A percentile compares a stretch with the other conserved stretches of the same genome.
These are phyloP conservation scores for Hymenoscyphus fraxineus DNA, from an alignment of 2,329 filamentous ascomycete species.

Conservation along the genomic window DNA sequence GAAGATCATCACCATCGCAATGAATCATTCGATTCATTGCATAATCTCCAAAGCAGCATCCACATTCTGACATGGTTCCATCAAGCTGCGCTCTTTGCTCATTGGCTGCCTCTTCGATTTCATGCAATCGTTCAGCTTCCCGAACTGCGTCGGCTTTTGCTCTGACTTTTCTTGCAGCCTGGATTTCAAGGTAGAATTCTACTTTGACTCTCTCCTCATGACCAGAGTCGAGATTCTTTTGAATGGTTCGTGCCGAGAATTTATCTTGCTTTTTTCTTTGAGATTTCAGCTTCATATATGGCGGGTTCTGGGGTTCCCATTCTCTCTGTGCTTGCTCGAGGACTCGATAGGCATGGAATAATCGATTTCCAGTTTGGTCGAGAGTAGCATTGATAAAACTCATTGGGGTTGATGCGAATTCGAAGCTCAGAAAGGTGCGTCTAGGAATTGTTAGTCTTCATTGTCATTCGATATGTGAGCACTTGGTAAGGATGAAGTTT, in stretches of 20 bases:
- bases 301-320: conserved; percentile 22
- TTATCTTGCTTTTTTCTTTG: conserved; percentile 24
- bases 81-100: conserved; percentile 40
- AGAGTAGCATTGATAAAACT: conserved; percentile 37
- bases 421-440: conserved; percentile 24
- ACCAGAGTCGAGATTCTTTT: conserved; percentile 9
- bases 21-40: conserved; percentile 64
- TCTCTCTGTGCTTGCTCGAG: conserved; percentile 38
- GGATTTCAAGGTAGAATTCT: conserved; percentile 37
- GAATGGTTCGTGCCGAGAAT: conserved; percentile 16
- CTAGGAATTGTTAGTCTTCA: conserved; percentile 14
- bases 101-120: conserved; percentile 42
- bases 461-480: neutral
- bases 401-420: conserved; percentile 39
- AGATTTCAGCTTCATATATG: conserved; percentile 32
- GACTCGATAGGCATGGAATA: conserved; percentile 33
- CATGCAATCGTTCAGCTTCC: conserved; percentile 39
- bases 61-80: conserved; percentile 62
- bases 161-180: conserved; percentile 36
- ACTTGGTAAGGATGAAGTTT: neutral
- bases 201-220: conserved; percentile 17
- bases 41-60: conserved; percentile 67
- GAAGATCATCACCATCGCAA: conserved; percentile 49
- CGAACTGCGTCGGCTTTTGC: conserved; percentile 34
- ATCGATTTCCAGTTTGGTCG: conserved; percentile 29